A percentile compares a stretch with the other conserved stretches of the same genome.
phyloP scores from a whole-genome alignment of 768 basidiomycete genomes.

The Termitomyces eurrhizus region DNA sequence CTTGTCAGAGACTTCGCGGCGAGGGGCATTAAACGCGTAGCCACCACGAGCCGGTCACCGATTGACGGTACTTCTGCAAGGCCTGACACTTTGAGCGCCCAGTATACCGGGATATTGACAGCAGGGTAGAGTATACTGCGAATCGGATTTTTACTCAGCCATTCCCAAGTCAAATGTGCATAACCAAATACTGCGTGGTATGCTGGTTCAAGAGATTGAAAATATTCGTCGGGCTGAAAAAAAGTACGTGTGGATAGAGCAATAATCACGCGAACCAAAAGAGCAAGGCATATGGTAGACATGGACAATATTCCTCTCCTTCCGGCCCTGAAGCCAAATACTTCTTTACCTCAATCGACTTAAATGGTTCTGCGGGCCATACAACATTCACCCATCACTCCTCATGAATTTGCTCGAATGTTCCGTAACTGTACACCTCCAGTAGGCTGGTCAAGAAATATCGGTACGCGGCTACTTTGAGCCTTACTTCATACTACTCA shows the following conservation, averaged over 20 bases:
- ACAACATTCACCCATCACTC: slow-evolving; percentile 33
- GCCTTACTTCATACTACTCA: neutral
- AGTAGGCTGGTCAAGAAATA: slow-evolving; percentile 41
- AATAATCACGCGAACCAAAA: slow-evolving; percentile 51
- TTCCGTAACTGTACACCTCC: slow-evolving; percentile 46
- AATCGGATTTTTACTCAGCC: slow-evolving; percentile 67
- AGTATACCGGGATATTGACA: slow-evolving; percentile 77
- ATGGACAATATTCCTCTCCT: slow-evolving; percentile 4
- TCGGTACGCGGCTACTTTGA: slow-evolving; percentile 33
- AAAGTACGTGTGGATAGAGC: slow-evolving; percentile 75
- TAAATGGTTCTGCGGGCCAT: slow-evolving; percentile 8
- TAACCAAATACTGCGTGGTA: slow-evolving; percentile 88
- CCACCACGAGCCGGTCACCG: slow-evolving; percentile 57
- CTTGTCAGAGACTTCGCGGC: slow-evolving; percentile 1
- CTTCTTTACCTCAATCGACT: neutral
- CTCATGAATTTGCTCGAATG: slow-evolving; percentile 44
- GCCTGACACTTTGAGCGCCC: slow-evolving; percentile 52
- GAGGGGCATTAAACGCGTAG: slow-evolving; percentile 25
- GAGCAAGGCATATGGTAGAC: slow-evolving; percentile 27
- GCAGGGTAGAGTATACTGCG: slow-evolving; percentile 81
- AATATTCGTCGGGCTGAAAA: slow-evolving; percentile 98
- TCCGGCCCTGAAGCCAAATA: neutral
- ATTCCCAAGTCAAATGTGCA: slow-evolving; percentile 95
- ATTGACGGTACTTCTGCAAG: slow-evolving; percentile 40
- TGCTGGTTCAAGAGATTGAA: slow-evolving; percentile 91